phyloP scores from a whole-genome alignment of 352 stramenopile genomes.

The Pythium coloratum region DNA sequence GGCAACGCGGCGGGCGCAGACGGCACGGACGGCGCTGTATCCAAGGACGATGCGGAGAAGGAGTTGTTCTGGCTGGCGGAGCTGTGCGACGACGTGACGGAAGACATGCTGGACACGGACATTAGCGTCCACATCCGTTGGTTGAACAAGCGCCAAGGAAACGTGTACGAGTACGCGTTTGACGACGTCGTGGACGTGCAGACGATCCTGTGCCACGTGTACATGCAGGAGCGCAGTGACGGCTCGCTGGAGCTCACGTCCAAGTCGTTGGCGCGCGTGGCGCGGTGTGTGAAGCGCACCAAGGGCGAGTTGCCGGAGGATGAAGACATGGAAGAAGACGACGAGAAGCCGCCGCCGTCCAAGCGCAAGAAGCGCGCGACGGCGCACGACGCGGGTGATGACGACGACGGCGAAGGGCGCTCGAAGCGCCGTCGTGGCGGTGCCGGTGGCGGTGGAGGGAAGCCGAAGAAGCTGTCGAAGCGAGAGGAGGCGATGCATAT shows the following conservation, averaged over 20 bases:
- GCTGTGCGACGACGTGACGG: slow-evolving; percentile 74
- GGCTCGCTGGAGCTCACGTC: slow-evolving; percentile 51
- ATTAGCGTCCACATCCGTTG: slow-evolving; percentile 57
- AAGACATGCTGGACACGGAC: slow-evolving; percentile 62
- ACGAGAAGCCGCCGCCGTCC: slow-evolving; percentile 52
- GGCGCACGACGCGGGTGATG: slow-evolving; percentile 8
- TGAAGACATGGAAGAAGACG: slow-evolving; percentile 45
- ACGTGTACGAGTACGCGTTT: slow-evolving; percentile 51
- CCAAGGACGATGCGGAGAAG: not conserved
- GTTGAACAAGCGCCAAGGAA: slow-evolving; percentile 44
- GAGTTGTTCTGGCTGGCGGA: slow-evolving; percentile 72
- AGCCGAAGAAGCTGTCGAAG: slow-evolving; percentile 43
- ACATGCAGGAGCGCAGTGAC: slow-evolving; percentile 43
- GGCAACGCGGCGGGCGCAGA: slow-evolving; percentile 8
- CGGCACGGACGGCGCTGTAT: not conserved
- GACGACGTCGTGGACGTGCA: slow-evolving; percentile 64
- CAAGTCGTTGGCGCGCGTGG: slow-evolving; percentile 58
- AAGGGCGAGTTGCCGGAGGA: slow-evolving; percentile 31
- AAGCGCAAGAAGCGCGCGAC: slow-evolving; percentile 29
- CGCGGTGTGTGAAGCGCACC: slow-evolving; percentile 43
- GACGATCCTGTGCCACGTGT: slow-evolving; percentile 76
- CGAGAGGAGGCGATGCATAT: slow-evolving; percentile 47
- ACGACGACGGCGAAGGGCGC: slow-evolving; percentile 19
- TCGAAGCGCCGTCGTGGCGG: slow-evolving; percentile 15
- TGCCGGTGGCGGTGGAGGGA: slow-evolving; percentile 7